Evolutionary conservation across 2,329 filamentous ascomycete genomes (phyloP), one percentile per base, ranked within the genome.

Genomic region (Fusarium veterinarium): DNA sequence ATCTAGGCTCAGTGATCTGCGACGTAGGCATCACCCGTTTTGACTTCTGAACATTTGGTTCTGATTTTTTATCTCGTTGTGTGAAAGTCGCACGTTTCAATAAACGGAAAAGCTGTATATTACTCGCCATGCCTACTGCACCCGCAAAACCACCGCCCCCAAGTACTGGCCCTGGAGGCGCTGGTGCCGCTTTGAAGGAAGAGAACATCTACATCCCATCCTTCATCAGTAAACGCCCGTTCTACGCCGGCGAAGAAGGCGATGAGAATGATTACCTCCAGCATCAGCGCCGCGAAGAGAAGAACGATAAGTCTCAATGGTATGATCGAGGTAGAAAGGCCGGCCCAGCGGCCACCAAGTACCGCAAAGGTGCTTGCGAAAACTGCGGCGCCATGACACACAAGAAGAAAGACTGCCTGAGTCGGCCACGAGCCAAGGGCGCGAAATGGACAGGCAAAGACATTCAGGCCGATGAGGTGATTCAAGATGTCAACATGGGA

Each of bases 321-420:
- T 97, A 98, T 83, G 93, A 97, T 69, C 92, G 96, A 46, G 95
- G 95, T 58, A 92, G 93, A 83, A 95, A 94, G 80, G 84, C 89
- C 16, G 95, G 93, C 0, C 94, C 94, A 8, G 95, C 95, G 2
- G 95, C 95, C 56, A 99, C 96, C 74, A 99, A 98, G 80, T 99
- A 93, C 81, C 93, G 97, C 74, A 99, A 98, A 85, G 96, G 97
- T 79, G 95, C 96, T 59, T 99, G 96, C 84, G 95, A 98, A 83
- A 99, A 99, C 84, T 99, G 96, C 84, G 96, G 96, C 78, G 92
- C 95, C 64, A 97, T 98, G 93, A 95, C 93, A 73, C 96, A 99
- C 84, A 97, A 97, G 84, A 92, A 91, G 58, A 97, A 97, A 80
- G 95, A 98, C 79, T 99, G 96, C 80, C 84, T 99, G 56, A 94